Base-by-base conservation (phyloP, 257 asterid species). In the Plantago ovata region DNA sequence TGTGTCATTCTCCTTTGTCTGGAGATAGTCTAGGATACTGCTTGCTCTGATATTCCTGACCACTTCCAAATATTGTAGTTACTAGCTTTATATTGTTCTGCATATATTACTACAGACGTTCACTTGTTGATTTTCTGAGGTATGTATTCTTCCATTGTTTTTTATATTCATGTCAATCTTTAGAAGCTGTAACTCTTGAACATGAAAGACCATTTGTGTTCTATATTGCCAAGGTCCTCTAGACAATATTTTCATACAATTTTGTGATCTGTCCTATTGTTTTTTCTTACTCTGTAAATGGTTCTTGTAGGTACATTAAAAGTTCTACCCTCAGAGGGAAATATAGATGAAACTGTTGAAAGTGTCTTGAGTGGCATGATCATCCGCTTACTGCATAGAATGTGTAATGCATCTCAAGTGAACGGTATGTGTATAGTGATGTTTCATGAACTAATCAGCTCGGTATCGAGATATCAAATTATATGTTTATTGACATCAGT, bases 291-390 rank as follows among this genome's bases (percentile, higher is more conserved):
- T 7, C 19, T 50, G 15, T 58, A n/a, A 50, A 56, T 63, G 38
- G 55, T 69, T 60, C 54, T 14, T 77, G 78, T 75, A 93, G 99
- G 76, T 67, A 69, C 95, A 43, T 56, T 89, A 43, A 80, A 81
- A 70, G 62, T 73, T 61, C 71, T 78, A 63, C 69, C 74, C 44
- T 61, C 63, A 8, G 32, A 60, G 33, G 88, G 76, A 69, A 78
- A 50, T 63, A 70, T 74, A 38, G 69, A 47, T 38, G 81, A 77
- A 64, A 62, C 69, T 2, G 77, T 71, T 62, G 94, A 89, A 83
- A 86, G 85, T 73, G 84, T 78, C 53, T 57, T 82, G 44, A 79
- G 72, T 80, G 68, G 89, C 76, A 81, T 89, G 79, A 78, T 89
- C 46, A 59, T 69, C 67, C 91, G 89, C 24, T 70, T 89, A 64